Percentiles rank a stretch among this genome's conserved stretches.
Conservation (phyloP, 2,329 filamentous ascomycete species). For the Chaetomiaceae sp. region DNA sequence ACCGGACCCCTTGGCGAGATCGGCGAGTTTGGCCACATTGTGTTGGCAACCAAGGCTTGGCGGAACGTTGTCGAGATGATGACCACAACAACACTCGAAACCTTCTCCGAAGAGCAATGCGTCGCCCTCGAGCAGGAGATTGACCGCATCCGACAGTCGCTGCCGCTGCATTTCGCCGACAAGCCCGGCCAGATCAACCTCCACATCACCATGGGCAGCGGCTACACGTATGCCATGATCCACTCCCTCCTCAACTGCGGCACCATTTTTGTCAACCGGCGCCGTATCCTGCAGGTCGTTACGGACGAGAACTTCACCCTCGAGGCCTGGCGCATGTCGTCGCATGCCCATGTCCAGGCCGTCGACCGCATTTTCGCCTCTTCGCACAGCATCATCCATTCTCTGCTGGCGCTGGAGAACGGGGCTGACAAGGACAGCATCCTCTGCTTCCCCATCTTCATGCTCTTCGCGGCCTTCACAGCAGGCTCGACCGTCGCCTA, state of each 20-base stretch:
- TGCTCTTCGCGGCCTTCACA: constrained; percentile 60
- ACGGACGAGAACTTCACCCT: constrained; percentile 48
- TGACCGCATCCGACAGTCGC: constrained; percentile 48
- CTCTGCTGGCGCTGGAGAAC: constrained; percentile 51
- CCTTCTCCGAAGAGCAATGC: constrained; percentile 53
- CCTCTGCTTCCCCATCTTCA: constrained; percentile 60
- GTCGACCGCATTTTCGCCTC: constrained; percentile 55
- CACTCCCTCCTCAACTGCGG: constrained; percentile 58
- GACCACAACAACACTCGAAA: constrained; percentile 47
- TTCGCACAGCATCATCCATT: constrained; percentile 54
- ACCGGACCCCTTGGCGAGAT: constrained; percentile 44
- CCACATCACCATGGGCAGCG: constrained; percentile 61
- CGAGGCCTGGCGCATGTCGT: constrained; percentile 49
- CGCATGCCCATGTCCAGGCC: constrained; percentile 47
- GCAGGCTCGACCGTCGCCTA: constrained; percentile 58
- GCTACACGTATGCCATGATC: constrained; percentile 59
- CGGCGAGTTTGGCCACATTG: constrained; percentile 59
- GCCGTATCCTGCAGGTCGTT: constrained; percentile 55
- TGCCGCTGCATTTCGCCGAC: constrained; percentile 57
- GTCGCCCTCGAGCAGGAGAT: constrained; percentile 49
- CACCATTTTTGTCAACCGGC: constrained; percentile 57
- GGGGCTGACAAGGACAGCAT: constrained; percentile 54
- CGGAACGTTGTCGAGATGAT: constrained; percentile 59
- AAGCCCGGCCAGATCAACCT: constrained; percentile 58
- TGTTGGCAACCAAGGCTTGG: constrained; percentile 57